Conservation (phyloP, 345 rosid species). For the Lagerstroemia speciosa region DNA sequence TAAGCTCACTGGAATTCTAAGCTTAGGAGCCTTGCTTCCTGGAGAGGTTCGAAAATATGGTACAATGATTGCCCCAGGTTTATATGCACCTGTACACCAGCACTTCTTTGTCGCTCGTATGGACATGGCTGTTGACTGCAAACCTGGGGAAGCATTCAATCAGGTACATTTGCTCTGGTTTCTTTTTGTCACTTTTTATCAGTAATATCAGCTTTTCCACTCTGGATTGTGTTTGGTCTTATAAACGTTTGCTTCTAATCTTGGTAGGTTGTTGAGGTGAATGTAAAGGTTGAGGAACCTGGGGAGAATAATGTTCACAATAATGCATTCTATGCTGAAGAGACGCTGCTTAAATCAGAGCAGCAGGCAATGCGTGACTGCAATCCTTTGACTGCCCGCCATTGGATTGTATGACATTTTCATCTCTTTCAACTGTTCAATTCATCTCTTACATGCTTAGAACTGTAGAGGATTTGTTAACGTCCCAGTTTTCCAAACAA, state of each 20-base stretch:
- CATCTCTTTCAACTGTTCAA: neutral
- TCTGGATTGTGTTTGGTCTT: neutral
- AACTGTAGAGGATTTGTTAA: too few relatives aligned
- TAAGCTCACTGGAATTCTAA: conserved; percentile 82
- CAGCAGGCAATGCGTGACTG: conserved; percentile 63
- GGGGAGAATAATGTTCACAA: conserved; percentile 60
- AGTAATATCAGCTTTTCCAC: neutral
- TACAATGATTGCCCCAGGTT: conserved; percentile 79
- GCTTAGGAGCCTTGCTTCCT: conserved; percentile 85
- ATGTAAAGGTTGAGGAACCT: conserved; percentile 63
- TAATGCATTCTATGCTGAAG: conserved; percentile 71
- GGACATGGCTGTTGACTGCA: conserved; percentile 91
- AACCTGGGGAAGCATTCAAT: conserved; percentile 79
- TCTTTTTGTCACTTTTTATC: neutral
- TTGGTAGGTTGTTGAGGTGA: conserved; percentile 53
- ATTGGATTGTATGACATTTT: conserved; percentile 59
- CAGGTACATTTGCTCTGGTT: conserved; percentile 37
- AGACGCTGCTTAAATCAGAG: conserved; percentile 49
- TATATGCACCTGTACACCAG: conserved; percentile 91
- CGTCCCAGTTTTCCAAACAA: too few relatives aligned
- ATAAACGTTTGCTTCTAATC: too few relatives aligned
- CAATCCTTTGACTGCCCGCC: conserved; percentile 56
- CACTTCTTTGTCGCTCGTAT: conserved; percentile 88
- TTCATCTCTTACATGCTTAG: too few relatives aligned
- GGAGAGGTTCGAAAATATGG: conserved; percentile 87